A percentile compares a stretch with the other conserved stretches of the same genome.
These are phyloP conservation scores for Talaromyces sp. DNA, from an alignment of 2,329 filamentous ascomycete species.

Conservation along the genomic window DNA sequence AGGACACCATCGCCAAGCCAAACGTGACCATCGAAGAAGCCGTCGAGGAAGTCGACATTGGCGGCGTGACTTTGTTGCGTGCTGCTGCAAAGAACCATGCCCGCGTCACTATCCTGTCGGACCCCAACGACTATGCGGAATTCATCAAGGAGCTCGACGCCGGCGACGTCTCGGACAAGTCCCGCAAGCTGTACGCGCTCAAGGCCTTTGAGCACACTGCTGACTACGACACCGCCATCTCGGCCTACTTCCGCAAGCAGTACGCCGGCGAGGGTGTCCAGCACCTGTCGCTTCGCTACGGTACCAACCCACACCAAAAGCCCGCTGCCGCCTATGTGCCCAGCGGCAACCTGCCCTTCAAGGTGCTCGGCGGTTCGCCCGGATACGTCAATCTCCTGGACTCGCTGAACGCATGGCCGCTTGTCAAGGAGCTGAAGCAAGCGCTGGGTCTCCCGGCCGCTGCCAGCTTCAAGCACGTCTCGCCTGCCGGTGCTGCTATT, in stretches of 20 bases:
- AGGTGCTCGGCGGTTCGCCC: constrained; percentile 80
- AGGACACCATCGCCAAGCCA: constrained; percentile 94
- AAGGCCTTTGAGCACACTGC: constrained; percentile 99
- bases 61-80: constrained; percentile 90
- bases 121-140: constrained; percentile 87
- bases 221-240: constrained; percentile 91
- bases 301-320: constrained; percentile 97
- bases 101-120: constrained; percentile 91
- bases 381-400: constrained; percentile 98
- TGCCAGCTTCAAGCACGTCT: constrained; percentile 98
- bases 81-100: constrained; percentile 97
- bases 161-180: constrained; percentile 79
- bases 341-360: constrained; percentile 79
- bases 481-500: constrained; percentile 90
- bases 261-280: constrained; percentile 83
- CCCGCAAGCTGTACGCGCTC: constrained; percentile 82
- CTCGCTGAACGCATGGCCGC: constrained; percentile 90
- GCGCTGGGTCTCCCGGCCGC: constrained; percentile 84
- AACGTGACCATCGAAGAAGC: constrained; percentile 96
- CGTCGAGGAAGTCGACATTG: constrained; percentile 98
- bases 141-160: constrained; percentile 86
- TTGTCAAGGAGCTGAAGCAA: constrained; percentile 92
- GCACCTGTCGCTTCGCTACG: constrained; percentile 83
- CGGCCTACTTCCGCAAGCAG: constrained; percentile 95
- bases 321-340: constrained; percentile 79